These are phyloP conservation scores for Besnoitia besnoiti DNA, from an alignment of 169 alveolate species.

Conservation along the genomic window DNA sequence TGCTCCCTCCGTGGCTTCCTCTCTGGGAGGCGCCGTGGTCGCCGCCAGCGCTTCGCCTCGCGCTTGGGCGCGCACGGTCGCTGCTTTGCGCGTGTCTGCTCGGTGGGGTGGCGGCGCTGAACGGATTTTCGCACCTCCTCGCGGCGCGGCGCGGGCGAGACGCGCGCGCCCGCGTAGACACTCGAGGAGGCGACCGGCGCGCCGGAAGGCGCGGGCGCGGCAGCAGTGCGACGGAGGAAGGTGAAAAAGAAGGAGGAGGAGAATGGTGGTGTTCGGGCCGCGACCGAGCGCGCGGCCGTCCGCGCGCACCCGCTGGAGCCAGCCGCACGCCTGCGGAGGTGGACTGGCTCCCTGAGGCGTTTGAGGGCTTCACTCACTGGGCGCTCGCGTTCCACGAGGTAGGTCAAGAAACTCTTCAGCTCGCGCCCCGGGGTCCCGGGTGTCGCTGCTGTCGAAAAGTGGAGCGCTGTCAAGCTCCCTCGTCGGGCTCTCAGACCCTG, in stretches of 20 bases:
- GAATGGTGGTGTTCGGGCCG: no score
- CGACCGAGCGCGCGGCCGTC: no score
- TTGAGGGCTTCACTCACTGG: background rate
- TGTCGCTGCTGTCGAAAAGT: no score
- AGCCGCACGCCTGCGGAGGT: background rate
- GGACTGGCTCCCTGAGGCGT: background rate
- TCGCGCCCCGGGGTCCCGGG: no score
- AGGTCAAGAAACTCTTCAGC: background rate
- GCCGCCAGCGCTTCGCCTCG: background rate
- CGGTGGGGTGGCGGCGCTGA: background rate
- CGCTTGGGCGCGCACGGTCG: background rate
- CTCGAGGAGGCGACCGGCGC: background rate
- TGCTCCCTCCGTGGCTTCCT: background rate
- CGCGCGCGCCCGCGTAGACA: background rate
- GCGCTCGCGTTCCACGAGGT: background rate
- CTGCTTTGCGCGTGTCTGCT: constrained; percentile 6
- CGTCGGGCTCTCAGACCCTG: no score
- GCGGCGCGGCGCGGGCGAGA: background rate
- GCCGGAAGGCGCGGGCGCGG: background rate
- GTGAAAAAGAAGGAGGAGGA: background rate
- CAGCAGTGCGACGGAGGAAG: background rate
- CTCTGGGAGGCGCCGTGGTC: background rate
- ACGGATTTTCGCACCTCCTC: background rate
- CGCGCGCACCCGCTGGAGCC: no score
- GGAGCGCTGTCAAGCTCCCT: no score